phyloP scores from a whole-genome alignment of 306 rosid species.

The Potentilla sterilis region DNA sequence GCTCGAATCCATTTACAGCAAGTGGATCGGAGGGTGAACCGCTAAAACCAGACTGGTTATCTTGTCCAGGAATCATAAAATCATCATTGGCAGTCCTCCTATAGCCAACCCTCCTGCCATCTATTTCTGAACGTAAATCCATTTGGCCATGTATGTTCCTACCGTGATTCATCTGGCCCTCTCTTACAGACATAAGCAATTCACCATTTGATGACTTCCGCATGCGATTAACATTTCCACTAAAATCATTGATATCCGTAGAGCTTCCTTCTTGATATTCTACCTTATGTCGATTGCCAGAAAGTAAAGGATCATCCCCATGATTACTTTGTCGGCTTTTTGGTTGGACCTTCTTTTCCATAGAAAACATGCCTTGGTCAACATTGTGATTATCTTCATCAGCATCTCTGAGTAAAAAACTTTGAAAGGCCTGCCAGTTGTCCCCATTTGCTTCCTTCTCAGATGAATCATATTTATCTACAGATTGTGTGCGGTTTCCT shows the following conservation, averaged over 20 bases:
- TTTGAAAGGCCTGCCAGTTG: slow-evolving; percentile 92
- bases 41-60: slow-evolving; percentile 37
- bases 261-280: slow-evolving; percentile 48
- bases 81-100: slow-evolving; percentile 57
- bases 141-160: slow-evolving; percentile 31
- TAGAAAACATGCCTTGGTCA: slow-evolving; percentile 62
- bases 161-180: slow-evolving; percentile 38
- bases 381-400: slow-evolving; percentile 61
- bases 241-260: slow-evolving; percentile 47
- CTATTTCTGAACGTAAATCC: slow-evolving; percentile 66
- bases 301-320: slow-evolving; percentile 69
- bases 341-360: slow-evolving; percentile 40
- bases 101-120: slow-evolving; percentile 54
- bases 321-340: slow-evolving; percentile 46
- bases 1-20: slow-evolving; percentile 53
- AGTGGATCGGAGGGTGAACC: slow-evolving; percentile 45
- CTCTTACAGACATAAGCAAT: slow-evolving; percentile 46
- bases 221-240: slow-evolving; percentile 45
- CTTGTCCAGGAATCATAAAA: slow-evolving; percentile 60
- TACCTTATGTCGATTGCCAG: slow-evolving; percentile 42
- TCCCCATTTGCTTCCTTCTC: slow-evolving; percentile 62
- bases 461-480: slow-evolving; percentile 40
- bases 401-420: slow-evolving; percentile 79
- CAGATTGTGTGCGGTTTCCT: slow-evolving; percentile 41
- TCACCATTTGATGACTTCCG: slow-evolving; percentile 52